Evolutionary conservation across 352 stramenopile species (phyloP), one percentile per base, ranked within the genome.

Genomic region (Halophytophthora polymorphica): DNA sequence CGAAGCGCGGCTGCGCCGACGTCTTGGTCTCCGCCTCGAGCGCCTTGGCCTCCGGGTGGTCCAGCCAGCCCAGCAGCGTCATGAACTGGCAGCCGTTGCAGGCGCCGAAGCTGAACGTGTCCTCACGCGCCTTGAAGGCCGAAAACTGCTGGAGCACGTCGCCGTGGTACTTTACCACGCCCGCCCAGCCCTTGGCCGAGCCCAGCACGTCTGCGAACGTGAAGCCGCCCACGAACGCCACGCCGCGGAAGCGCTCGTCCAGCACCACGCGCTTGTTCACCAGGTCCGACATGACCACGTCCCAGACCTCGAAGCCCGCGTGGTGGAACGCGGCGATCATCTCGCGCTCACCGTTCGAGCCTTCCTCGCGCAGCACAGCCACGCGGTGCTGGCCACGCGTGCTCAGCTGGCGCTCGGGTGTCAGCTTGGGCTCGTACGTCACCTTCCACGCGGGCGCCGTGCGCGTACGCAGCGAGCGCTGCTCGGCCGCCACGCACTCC

Each of bases 71-170:
- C 15, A 99, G 87, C 29, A 99, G 73, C 33, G 96, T 96, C 95
- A 99, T 99, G 35, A 99, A 92, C 78, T 99, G 97, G 73, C 97
- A 99, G 35, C 97, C 97, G 69, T 99, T 99, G 76, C 97, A 99
- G 0, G 99, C 89, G 47, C 97, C 97, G 15, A 99, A 90, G 70
- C 88, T 98, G 77, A 99, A 99, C 17, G 97, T 99, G 77, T 99
- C 94, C 23, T 85, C 63, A 51, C 96, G 90, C 14, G 86, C 86
- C 42, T 90, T 88, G 80, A 99, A 99, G 5, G 83, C 82, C 51
- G 98, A 58, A 61, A 99, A 99, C 77, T 99, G 94, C 62, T 95
- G 79, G 39, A 96, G 88, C 14, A 99, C 82, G 61, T 93, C 85
- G 21, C 83, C 63, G 69, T 99, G 98, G 80, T 98, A 99, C 67